Base-by-base conservation (phyloP, 1,284 basidiomycete species). In the Apiotrichum domesticum region DNA sequence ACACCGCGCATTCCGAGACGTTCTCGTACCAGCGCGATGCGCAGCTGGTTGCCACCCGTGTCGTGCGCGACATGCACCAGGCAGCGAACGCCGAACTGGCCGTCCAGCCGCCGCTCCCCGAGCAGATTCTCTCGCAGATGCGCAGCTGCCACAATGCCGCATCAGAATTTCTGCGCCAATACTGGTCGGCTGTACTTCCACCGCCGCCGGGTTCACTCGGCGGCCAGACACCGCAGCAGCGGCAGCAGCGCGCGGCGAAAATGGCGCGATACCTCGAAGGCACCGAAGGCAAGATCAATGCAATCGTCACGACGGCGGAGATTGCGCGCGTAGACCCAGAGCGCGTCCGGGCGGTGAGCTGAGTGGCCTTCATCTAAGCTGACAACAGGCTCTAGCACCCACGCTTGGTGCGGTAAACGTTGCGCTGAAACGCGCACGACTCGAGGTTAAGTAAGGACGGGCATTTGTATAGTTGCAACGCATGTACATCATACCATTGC, bases 101-200 rank as follows among this genome's bases (percentile, higher is more conserved):
- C 9, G 57, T 63, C 66, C 51, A 52, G 44, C 32, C 52, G n/a
- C 85, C 88, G 35, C 84, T 98, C 32, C 91, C 94, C 0, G 84
- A 88, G 35, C 78, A 78, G 2, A 77, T 97, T 29, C 84, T 90
- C 63, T 80, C 85, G 51, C 85, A 90, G 71, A 87, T 97, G 82
- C 84, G 85, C 8, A 88, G 88, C 0, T 88, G 89, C 66, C 92
- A 97, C 69, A 92, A 90, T 0, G 87, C 93, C 1, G 87, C 93
- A 2, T 93, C 90, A 64, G 95, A 99, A 74, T 97, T 98, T 72
- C 80, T 99, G 9, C 84, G 95, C 9, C 95, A 98, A 71, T 98
- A 93, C 71, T 98, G 94, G 93, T 82, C 87, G 9, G 83, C 91
- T 0, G 83, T 90, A 51, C 87, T 94, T 55, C 94, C 94, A 1